These are phyloP conservation scores for Ricinus communis DNA, from an alignment of 345 rosid genomes.

Conservation along the genomic window DNA sequence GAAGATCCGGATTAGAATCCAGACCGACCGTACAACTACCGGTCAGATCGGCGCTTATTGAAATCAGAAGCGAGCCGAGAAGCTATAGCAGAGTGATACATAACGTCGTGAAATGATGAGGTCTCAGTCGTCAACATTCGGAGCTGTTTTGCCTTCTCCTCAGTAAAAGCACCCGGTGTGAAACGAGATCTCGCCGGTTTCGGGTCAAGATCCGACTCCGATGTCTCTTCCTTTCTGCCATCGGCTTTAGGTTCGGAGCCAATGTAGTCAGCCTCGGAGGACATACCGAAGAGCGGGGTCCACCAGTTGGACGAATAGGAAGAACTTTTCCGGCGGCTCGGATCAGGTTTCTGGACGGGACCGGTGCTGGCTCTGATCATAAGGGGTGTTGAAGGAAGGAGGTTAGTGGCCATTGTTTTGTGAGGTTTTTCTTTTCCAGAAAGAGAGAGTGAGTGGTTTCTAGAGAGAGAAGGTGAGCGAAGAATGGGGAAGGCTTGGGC, in stretches of 20 bases:
- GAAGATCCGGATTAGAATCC: not conserved
- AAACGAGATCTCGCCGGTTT: slow-evolving; percentile 31
- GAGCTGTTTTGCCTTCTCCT: slow-evolving; percentile 61
- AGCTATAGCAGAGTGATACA: slow-evolving; percentile 78
- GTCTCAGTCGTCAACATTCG: slow-evolving; percentile 49
- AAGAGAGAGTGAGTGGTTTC: not conserved
- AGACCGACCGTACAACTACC: not conserved
- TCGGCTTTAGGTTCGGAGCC: slow-evolving; percentile 17
- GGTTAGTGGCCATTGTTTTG: slow-evolving; percentile 38
- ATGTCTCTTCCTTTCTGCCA: not conserved
- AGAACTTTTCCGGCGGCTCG: slow-evolving; percentile 15
- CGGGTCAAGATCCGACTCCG: slow-evolving; percentile 12
- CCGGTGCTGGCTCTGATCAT: slow-evolving; percentile 25
- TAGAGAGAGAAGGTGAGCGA: no score
- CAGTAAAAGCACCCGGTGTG: slow-evolving; percentile 52
- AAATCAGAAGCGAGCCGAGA: slow-evolving; percentile 57
- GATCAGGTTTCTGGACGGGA: slow-evolving; percentile 21
- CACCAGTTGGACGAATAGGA: slow-evolving; percentile 43
- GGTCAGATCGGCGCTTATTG: slow-evolving; percentile 31
- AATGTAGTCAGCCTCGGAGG: slow-evolving; percentile 57
- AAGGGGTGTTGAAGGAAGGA: slow-evolving; percentile 23
- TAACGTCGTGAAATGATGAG: slow-evolving; percentile 53
- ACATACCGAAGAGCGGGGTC: slow-evolving; percentile 57
- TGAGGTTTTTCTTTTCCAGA: no score
- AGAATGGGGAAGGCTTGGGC: not conserved